Evolutionary conservation across 1,284 basidiomycete genomes (phyloP).

Genomic region (Cryptococcus sp.): DNA sequence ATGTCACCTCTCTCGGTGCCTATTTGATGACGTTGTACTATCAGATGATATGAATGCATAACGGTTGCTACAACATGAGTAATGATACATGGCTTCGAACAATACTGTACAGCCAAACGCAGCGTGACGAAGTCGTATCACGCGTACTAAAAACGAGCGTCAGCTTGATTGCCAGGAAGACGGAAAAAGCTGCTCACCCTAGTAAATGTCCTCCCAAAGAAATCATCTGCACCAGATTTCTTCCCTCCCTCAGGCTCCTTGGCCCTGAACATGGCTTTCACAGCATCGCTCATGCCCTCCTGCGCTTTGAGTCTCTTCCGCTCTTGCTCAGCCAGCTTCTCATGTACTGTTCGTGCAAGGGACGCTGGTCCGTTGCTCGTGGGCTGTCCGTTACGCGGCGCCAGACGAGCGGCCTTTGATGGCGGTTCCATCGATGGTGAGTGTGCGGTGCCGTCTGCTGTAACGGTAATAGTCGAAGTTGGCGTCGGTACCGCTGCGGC

Average conservation of each 20-base stretch:
- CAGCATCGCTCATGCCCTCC: slow-evolving; percentile 53
- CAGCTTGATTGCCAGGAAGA: slow-evolving; percentile 1
- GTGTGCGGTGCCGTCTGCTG: slow-evolving; percentile 1
- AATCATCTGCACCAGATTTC: slow-evolving; percentile 41
- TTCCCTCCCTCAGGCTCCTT: slow-evolving; percentile 36
- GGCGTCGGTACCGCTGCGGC: not conserved
- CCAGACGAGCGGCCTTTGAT: not conserved
- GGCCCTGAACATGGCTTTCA: slow-evolving; percentile 50
- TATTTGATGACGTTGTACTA: no score
- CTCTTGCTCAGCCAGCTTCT: slow-evolving; percentile 52
- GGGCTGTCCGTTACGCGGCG: slow-evolving; percentile 2
- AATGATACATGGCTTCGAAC: not conserved
- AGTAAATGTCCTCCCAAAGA: slow-evolving; percentile 54
- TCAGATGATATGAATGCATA: no score
- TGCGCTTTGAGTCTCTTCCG: slow-evolving; percentile 46
- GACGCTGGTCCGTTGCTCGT: slow-evolving; percentile 5
- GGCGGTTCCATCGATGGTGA: not conserved
- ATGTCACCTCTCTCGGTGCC: no score
- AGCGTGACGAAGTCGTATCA: not conserved
- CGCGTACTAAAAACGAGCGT: slow-evolving; percentile 20
- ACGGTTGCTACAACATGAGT: no score
- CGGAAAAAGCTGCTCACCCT: slow-evolving; percentile 42
- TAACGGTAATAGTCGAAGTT: not conserved
- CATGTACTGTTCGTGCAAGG: slow-evolving; percentile 37
- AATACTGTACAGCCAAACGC: not conserved